Base-by-base conservation (phyloP, 2,329 filamentous ascomycete species). In the Fusarium secorum region DNA sequence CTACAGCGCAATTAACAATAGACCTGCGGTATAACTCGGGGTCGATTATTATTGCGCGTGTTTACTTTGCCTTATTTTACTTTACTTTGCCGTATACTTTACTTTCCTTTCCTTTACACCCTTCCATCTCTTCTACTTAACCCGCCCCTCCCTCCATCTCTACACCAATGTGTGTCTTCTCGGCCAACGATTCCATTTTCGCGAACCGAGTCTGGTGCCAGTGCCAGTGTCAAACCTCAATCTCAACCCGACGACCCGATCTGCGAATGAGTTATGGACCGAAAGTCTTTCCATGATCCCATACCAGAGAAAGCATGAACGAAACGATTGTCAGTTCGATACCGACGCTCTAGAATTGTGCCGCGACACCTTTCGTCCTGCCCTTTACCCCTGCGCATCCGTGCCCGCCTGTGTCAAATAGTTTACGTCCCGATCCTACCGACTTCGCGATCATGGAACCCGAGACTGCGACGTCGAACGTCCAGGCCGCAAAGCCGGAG, bases 141-240 rank as follows among this genome's bases (percentile, higher is more conserved):
- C 41, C 39, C 28, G 26, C 46, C 54, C 58, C 46, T 38, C 58
- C 42, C 45, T 56, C 46, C 33, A 57, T 59, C 74, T 78, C 74
- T 72, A 62, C 73, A 71, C 78, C 75, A 81, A 81, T 81, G 80
- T 80, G 75, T 78, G 75, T 78, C 76, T 75, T 70, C 74, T 74
- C 67, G 74, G 76, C 79, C 77, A 71, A 75, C 78, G 76, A 74
- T 74, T 76, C 75, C 72, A 80, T 78, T 75, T 75, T 74, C 77
- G 74, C 77, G 76, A 81, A 75, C 79, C 80, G 77, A 80, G 76
- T 75, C 78, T 75, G 71, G 72, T 75, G 60, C 72, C 74, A 46
- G 72, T 75, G 59, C 72, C 74, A 42, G 72, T 75, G 62, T 71
- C 74, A 49, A 66, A 46, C 54, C 41, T 57, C 76, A 66, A 51